phyloP scores from a whole-genome alignment of 305 asterid species.

The Fraxinus angustifolia region DNA sequence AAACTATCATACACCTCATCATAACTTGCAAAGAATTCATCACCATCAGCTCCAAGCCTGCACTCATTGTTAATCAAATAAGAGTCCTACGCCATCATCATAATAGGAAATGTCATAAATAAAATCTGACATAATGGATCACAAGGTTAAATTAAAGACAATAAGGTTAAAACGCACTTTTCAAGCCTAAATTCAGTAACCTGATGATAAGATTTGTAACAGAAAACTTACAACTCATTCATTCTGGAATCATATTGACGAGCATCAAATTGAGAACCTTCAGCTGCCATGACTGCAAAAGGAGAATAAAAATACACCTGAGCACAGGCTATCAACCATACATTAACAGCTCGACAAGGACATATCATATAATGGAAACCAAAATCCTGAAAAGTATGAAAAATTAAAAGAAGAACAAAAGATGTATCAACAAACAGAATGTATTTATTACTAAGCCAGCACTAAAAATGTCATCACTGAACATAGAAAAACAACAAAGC shows the following conservation, averaged over 20 bases:
- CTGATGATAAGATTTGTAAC: not conserved
- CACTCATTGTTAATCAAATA: not conserved
- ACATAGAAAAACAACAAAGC: not conserved
- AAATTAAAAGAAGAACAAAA: not conserved
- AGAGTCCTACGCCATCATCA: not conserved
- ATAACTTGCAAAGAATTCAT: slow-evolving; percentile 75
- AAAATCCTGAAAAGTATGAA: not conserved
- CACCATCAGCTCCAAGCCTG: slow-evolving; percentile 12
- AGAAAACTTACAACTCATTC: slow-evolving; percentile 12
- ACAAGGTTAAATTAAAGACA: not conserved
- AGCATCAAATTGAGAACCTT: slow-evolving; percentile 18
- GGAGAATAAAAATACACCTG: not conserved
- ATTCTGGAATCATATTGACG: slow-evolving; percentile 13
- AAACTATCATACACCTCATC: slow-evolving; percentile 83
- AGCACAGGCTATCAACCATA: not conserved
- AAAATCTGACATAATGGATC: not conserved
- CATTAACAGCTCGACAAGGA: not conserved
- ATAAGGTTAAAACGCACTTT: not conserved
- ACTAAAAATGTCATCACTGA: not conserved
- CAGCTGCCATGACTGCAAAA: slow-evolving; percentile 20
- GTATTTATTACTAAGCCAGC: not conserved
- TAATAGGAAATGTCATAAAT: not conserved
- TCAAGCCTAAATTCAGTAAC: not conserved
- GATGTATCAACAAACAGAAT: not conserved
- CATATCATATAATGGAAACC: not conserved